Base-by-base conservation (phyloP, 495 filamentous ascomycete species). In the Penicillium turbatum region DNA sequence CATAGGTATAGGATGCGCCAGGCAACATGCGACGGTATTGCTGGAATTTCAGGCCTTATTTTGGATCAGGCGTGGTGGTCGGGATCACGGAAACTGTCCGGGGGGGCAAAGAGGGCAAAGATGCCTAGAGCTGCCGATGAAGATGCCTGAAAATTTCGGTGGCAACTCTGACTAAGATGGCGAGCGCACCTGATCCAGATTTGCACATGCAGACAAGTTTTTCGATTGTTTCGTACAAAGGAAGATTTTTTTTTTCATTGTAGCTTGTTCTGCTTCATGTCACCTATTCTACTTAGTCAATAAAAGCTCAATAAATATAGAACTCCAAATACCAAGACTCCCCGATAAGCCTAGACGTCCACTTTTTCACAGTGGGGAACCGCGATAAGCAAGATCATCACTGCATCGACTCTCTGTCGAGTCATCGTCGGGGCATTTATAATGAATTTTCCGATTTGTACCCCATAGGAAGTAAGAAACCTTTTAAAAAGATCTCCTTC, bases 111-210 rank as follows among this genome's bases (percentile, higher is more conserved):
- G 40, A 9, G 5, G 11, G n/a, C n/a, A n/a, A n/a, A n/a, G n/a
- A n/a, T n/a, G n/a, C n/a, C n/a, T n/a, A n/a, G n/a, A n/a, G n/a
- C n/a, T n/a, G n/a, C n/a, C n/a, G n/a, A n/a, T n/a, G n/a, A n/a
- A 6, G 21, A 13, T 42, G 39, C 40, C 40, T 40, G 40, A 42
- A 2, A 27, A 26, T 15, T 42, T 15, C 40, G 26, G 41, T 44
- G 41, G 41, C 41, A 5, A 44, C 41, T 16, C n/a, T 44, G 41
- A 44, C 41, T 44, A 44, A 44, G 41, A 30, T 27, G 26, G 26
- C 35, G 35, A 37, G n/a, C n/a, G n/a, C 35, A 37, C 31, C 12
- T 11, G 31, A n/a, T 5, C 5, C 35, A 16, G 32, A 4, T 24
- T 24, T 24, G 21, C 21, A 24, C 21, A 24, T 24, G 21, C 21